Base-by-base conservation (phyloP, 257 asterid genomes). In the Paulownia fortunei region DNA sequence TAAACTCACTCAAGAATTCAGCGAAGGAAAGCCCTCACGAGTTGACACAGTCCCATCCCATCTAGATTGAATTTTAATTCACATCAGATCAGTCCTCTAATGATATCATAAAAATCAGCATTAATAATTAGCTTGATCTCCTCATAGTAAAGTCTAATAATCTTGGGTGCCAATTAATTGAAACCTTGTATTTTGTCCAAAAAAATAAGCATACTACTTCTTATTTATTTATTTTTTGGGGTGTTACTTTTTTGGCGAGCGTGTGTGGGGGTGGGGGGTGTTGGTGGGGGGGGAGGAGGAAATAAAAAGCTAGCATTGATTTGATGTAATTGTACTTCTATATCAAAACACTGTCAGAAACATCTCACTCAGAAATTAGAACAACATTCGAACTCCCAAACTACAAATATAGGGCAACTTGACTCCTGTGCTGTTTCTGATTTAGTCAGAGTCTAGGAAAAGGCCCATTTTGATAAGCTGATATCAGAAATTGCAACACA, bases 1-100 rank as follows among this genome's bases (percentile, higher is more conserved):
- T 16, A 8, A 73, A 49, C 69, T 39, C 37, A 42, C 36, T 32
- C 70, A 72, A 79, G 75, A 67, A 37, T 68, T 26, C 52, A 55
- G 19, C 27, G 4, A 18, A 64, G 66, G 12, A 26, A 59, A 42
- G 8, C 36, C 6, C 23, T 37, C 47, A 37, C 10, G 24, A 34
- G 10, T n/a, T 44, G 62, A 44, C 26, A 13, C n/a, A 37, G 75
- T 67, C 24, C 49, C 12, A 32, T 67, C 24, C 49, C 12, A 32
- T 2, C 41, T 15, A 42, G 69, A 49, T n/a, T 18, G 51, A 58
- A 4, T 8, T 44, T 44, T 44, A 34, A 69, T 77, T 67, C 61
- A 56, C 7, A 51, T 67, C 19, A 47, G 1, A 10, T 49, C 30
- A 42, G 49, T 13, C 42, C 55, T 59, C 62, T 5, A 69, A 9